Evolutionary conservation across 2,329 filamentous ascomycete species (phyloP).

Genomic region (Alternaria hordeiaustralica): DNA sequence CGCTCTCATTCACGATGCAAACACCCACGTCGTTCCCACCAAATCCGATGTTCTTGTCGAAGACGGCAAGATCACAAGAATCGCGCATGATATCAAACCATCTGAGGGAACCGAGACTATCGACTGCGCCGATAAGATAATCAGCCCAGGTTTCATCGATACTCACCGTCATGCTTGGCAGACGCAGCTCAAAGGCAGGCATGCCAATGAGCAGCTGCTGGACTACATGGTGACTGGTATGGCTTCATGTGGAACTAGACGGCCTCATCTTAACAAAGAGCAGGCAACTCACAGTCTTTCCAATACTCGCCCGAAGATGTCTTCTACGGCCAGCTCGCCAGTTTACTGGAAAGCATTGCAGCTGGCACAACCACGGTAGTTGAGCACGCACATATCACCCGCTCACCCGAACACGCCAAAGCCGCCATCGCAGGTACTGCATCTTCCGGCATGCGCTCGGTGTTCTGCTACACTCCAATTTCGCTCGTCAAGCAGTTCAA

Average conservation of each 20-base stretch:
- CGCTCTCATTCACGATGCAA: slow-evolving; percentile 45
- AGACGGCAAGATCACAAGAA: slow-evolving; percentile 44
- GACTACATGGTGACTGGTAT: slow-evolving; percentile 52
- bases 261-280: neutral
- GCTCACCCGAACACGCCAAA: slow-evolving; percentile 29
- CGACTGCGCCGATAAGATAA: slow-evolving; percentile 60
- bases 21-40: slow-evolving; percentile 41
- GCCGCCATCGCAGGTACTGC: slow-evolving; percentile 51
- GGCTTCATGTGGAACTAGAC: neutral
- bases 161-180: slow-evolving; percentile 61
- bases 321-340: slow-evolving; percentile 43
- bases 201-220: slow-evolving; percentile 56
- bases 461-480: slow-evolving; percentile 51
- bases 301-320: slow-evolving; percentile 34
- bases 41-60: slow-evolving; percentile 43
- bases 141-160: slow-evolving; percentile 61
- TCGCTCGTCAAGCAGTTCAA: slow-evolving; percentile 51
- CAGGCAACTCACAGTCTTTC: slow-evolving; percentile 49
- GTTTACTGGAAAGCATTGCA: slow-evolving; percentile 59
- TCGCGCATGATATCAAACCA: slow-evolving; percentile 36
- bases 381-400: slow-evolving; percentile 61
- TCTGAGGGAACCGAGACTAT: slow-evolving; percentile 49
- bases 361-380: slow-evolving; percentile 61
- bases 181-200: slow-evolving; percentile 62
- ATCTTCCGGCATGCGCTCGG: slow-evolving; percentile 55